A percentile compares a stretch with the other conserved stretches of the same genome.
Evolutionary conservation across 2,329 filamentous ascomycete genomes (phyloP).

Genomic region (Aplosporella prunicola): DNA sequence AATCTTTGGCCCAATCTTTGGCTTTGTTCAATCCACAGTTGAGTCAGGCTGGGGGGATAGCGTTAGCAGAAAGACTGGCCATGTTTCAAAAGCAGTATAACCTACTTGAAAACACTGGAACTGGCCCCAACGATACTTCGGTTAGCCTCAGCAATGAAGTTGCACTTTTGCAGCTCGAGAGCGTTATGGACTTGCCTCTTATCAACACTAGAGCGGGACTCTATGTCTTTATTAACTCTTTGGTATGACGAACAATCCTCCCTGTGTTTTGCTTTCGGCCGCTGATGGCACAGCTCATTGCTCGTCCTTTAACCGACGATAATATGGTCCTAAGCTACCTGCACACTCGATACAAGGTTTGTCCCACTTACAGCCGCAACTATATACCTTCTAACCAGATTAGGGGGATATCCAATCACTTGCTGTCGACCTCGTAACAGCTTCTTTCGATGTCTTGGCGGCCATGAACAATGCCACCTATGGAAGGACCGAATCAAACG

Average conservation of each 20-base stretch:
- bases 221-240: conserved; percentile 75
- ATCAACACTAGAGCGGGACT: conserved; percentile 71
- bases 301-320: conserved; percentile 76
- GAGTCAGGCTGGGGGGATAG: conserved; percentile 49
- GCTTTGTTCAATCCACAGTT: conserved; percentile 32
- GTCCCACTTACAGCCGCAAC: conserved; percentile 13
- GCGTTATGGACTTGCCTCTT: conserved; percentile 56
- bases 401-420: conserved; percentile 69
- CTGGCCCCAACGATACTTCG: conserved; percentile 33
- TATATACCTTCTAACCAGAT: conserved; percentile 19
- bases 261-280: neutral
- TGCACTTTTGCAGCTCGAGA: conserved; percentile 43
- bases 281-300: conserved; percentile 56
- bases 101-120: conserved; percentile 35
- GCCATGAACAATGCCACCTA: conserved; percentile 61
- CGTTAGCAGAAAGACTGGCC: conserved; percentile 30
- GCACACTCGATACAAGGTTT: conserved; percentile 72
- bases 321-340: conserved; percentile 67
- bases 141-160: conserved; percentile 31
- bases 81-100: conserved; percentile 32
- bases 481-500: conserved; percentile 36
- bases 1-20: conserved; percentile 23
- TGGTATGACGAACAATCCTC: conserved; percentile 45
- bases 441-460: conserved; percentile 80
- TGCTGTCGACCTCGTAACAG: conserved; percentile 73